These are phyloP conservation scores for Malus asiatica DNA, from an alignment of 306 rosid genomes.

Conservation along the genomic window DNA sequence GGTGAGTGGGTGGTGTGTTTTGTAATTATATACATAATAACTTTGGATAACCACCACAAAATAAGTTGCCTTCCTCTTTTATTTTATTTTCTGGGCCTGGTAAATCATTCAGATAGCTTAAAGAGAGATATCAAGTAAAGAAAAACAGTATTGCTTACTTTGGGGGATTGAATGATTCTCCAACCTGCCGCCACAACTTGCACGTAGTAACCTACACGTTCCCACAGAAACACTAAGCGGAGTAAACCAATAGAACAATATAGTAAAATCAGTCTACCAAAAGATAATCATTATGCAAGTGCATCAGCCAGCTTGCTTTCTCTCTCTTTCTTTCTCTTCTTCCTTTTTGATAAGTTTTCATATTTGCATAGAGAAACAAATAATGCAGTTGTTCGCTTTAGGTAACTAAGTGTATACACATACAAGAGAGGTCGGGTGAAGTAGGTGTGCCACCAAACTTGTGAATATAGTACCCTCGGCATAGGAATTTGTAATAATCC, in stretches of 20 bases:
- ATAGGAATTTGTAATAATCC: background rate
- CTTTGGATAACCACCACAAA: background rate
- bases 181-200: constrained; percentile 81
- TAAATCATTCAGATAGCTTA: background rate
- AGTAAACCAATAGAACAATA: background rate
- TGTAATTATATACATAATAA: background rate
- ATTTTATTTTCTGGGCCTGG: background rate
- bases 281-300: background rate
- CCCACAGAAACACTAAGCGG: constrained; percentile 6
- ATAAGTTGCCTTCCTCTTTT: background rate
- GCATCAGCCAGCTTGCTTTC: background rate
- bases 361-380: background rate
- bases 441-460: background rate
- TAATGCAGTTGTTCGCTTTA: background rate
- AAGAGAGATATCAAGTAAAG: background rate
- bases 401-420: background rate
- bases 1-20: no score
- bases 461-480: background rate
- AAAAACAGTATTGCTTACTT: constrained; percentile 39
- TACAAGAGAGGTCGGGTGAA: background rate
- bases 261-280: background rate
- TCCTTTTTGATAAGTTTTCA: background rate
- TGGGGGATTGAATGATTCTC: constrained; percentile 77
- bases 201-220: constrained; percentile 56
- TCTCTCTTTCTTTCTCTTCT: background rate